These are phyloP conservation scores for Aspergillus pseudoglaucus DNA, from an alignment of 2,329 filamentous ascomycete genomes.

Conservation along the genomic window DNA sequence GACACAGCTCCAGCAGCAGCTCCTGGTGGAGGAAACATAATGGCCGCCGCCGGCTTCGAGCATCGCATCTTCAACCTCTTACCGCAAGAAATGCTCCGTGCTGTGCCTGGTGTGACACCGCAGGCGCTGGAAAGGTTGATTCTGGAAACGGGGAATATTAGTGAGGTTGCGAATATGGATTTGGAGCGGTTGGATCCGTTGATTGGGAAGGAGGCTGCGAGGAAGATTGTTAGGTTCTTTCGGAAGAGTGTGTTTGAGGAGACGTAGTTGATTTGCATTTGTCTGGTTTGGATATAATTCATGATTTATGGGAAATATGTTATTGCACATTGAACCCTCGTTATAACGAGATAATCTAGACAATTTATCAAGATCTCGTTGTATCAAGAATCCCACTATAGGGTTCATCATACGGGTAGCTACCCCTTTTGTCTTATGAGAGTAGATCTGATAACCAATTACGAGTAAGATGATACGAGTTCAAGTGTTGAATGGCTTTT, in stretches of 20 bases:
- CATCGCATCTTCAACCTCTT: conserved; percentile 71
- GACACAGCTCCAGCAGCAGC: conserved; percentile 8
- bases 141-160: conserved; percentile 66
- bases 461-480: no score
- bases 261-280: conserved; percentile 4
- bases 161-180: conserved; percentile 81
- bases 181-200: conserved; percentile 63
- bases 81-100: conserved; percentile 82
- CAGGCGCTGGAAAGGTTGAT: conserved; percentile 70
- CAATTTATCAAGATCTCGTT: background rate
- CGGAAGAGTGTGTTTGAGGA: conserved; percentile 54
- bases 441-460: no score
- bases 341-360: no score
- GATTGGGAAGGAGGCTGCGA: conserved; percentile 70
- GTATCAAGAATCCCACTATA: no score
- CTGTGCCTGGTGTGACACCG: conserved; percentile 75
- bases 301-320: background rate
- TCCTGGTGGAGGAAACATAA: conserved; percentile 41
- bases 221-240: conserved; percentile 76
- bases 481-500: background rate
- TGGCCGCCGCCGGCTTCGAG: conserved; percentile 47
- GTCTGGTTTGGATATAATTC: background rate
- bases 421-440: no score
- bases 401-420: no score
- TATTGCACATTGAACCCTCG: background rate